Evolutionary conservation across 306 rosid species (phyloP).

Genomic region (Dryas alaskensis): DNA sequence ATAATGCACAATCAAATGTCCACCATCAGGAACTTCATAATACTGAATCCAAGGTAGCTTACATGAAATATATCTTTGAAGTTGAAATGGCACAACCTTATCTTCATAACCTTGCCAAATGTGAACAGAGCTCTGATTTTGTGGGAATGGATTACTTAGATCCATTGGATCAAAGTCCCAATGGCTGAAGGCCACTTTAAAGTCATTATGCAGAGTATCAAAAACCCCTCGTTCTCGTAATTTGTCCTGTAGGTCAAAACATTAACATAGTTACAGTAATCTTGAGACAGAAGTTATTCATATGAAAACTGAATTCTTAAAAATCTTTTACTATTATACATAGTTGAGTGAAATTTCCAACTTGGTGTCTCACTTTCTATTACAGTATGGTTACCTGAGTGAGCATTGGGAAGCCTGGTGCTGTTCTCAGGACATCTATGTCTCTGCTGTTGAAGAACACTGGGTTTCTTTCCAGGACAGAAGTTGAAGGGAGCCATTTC

Average conservation of each 20-base stretch:
- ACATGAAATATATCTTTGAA: slow-evolving; percentile 65
- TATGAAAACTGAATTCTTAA: neutral
- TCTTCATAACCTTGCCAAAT: slow-evolving; percentile 96
- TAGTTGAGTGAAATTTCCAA: neutral
- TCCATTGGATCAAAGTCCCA: slow-evolving; percentile 88
- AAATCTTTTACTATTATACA: neutral
- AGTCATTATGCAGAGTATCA: slow-evolving; percentile 71
- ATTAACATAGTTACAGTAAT: slow-evolving; percentile 22
- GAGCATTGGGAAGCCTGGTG: slow-evolving; percentile 91
- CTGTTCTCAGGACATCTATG: slow-evolving; percentile 57
- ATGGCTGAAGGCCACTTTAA: slow-evolving; percentile 61
- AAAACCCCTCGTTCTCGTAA: slow-evolving; percentile 59
- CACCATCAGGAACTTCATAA: slow-evolving; percentile 90
- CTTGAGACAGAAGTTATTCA: slow-evolving; percentile 5
- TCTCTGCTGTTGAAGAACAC: slow-evolving; percentile 73
- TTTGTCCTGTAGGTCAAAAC: slow-evolving; percentile 45
- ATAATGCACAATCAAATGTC: slow-evolving; percentile 85
- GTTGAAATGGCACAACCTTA: slow-evolving; percentile 77
- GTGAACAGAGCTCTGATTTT: slow-evolving; percentile 56
- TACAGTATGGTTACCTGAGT: slow-evolving; percentile 52
- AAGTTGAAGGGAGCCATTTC: slow-evolving; percentile 90
- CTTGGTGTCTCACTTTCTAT: neutral
- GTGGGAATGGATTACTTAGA: slow-evolving; percentile 64
- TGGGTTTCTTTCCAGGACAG: slow-evolving; percentile 70
- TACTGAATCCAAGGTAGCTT: slow-evolving; percentile 85